phyloP scores from a whole-genome alignment of 2,329 filamentous ascomycete genomes.

The Monosporascus cannonballus region DNA sequence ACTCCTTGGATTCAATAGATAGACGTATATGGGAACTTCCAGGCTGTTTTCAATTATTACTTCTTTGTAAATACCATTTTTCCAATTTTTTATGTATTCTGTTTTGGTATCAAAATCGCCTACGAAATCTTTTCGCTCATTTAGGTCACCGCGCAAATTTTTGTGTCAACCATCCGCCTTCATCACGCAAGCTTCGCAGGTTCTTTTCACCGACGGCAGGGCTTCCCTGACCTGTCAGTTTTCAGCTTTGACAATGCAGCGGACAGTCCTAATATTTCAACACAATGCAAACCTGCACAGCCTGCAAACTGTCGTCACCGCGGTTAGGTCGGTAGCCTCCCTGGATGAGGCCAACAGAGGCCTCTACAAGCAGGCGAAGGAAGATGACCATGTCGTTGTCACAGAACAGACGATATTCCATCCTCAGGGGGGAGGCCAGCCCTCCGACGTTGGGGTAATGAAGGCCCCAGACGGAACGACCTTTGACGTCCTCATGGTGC shows the following conservation, averaged over 20 bases:
- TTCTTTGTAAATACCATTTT: too few relatives aligned
- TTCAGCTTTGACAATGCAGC: slow-evolving; percentile 18
- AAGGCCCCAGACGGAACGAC: slow-evolving; percentile 19
- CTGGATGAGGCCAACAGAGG: slow-evolving; percentile 45
- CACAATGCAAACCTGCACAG: slow-evolving; percentile 26
- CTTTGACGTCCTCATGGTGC: slow-evolving; percentile 52
- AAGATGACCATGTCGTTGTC: slow-evolving; percentile 50
- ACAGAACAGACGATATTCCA: slow-evolving; percentile 68
- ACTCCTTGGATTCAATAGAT: too few relatives aligned
- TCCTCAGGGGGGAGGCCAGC: slow-evolving; percentile 69
- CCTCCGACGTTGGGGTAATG: slow-evolving; percentile 60
- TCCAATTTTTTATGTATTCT: too few relatives aligned
- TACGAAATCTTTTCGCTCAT: too few relatives aligned
- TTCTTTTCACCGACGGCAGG: too few relatives aligned
- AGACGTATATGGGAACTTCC: too few relatives aligned
- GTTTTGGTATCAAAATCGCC: too few relatives aligned
- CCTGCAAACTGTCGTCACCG: slow-evolving; percentile 26
- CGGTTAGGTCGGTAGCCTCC: slow-evolving; percentile 40
- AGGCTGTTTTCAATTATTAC: too few relatives aligned
- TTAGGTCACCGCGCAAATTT: too few relatives aligned
- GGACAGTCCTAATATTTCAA: slow-evolving; percentile 36
- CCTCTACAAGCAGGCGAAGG: slow-evolving; percentile 52
- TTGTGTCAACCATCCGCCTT: too few relatives aligned
- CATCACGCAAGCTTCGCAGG: too few relatives aligned
- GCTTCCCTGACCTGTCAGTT: neutral